Evolutionary conservation across 1,284 basidiomycete species (phyloP), one percentile per base, ranked within the genome.

Genomic region (Leccinum subrobustum): DNA sequence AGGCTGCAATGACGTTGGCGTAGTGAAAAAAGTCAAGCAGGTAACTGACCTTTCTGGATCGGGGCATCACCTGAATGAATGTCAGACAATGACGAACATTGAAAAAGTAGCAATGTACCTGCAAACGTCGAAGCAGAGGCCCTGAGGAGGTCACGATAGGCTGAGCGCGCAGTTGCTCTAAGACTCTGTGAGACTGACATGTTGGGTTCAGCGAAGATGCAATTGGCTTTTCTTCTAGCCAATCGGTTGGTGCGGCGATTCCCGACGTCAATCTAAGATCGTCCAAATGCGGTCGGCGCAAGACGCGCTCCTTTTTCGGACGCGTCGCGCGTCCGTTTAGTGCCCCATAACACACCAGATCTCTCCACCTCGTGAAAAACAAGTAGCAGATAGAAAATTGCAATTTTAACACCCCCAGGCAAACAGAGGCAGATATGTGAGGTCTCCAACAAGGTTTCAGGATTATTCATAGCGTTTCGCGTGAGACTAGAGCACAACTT

Each of bases 121-220:
- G 79, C 62, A 70, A 93, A 93, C 0, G 89, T 92, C 14, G 75
- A 67, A 3, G 82, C 74, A 1, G 89, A 83, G 2, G 88, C 86
- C 50, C 90, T 79, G 65, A 86, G 83, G 2, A 91, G 76, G 64
- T 83, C 77, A 25, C 91, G 81, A 68, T 93, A 93, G 11, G 88
- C 88, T 53, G 90, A 80, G 53, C 90, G 84, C 37, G 87, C 88
- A 16, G 83, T 79, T 27, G 80, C 79, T 66, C 70, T 76, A 27
- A 85, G 75, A 23, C 75, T 70, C 3, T 76, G 73, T 23, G 81
- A 71, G 58, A 83, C 73, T 18, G 82, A 74, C 83, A 84, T 84
- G 51, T 20, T 7, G 16, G 18, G 39, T 29, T 51, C 54, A 42
- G 14, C 18, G 9, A n/a, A 39, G 37, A 31, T 14, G 18, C 29